Percentiles rank a stretch among this genome's conserved stretches.
Evolutionary conservation across 495 filamentous ascomycete genomes (phyloP).

Genomic region (Viridothelium virens): DNA sequence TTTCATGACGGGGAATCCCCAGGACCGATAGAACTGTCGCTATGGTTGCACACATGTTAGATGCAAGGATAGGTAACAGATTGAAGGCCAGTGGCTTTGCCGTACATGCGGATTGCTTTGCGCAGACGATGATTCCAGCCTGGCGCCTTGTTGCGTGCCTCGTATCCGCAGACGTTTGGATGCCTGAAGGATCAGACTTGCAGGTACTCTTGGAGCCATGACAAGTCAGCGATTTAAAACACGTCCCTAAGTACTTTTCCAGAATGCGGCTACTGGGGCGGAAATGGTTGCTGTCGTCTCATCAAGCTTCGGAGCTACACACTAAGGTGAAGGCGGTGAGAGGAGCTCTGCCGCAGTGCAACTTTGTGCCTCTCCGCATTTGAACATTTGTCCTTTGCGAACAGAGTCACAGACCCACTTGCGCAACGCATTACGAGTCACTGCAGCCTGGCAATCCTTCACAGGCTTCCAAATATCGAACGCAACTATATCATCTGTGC

Average conservation of each 20-base stretch:
- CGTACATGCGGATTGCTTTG: conserved; percentile 5
- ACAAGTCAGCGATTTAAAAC: background rate
- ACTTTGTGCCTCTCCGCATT: background rate
- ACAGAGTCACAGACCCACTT: background rate
- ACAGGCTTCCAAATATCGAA: background rate
- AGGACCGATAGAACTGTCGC: conserved; percentile 69
- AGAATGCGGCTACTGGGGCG: background rate
- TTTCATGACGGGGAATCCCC: conserved; percentile 73
- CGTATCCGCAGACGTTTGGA: background rate
- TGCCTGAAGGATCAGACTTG: conserved; percentile 4
- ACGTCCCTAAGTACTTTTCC: background rate
- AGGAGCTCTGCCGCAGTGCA: background rate
- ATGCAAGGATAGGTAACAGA: background rate
- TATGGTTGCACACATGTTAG: conserved; percentile 29
- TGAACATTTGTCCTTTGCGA: conserved; percentile 5
- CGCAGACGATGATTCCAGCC: background rate
- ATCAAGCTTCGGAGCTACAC: background rate
- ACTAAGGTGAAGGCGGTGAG: background rate
- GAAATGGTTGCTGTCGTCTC: background rate
- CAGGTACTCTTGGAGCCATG: background rate
- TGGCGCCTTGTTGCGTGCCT: background rate
- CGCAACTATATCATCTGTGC: background rate
- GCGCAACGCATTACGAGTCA: background rate
- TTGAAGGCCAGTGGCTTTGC: background rate
- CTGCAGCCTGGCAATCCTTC: background rate